Conservation (phyloP, 495 filamentous ascomycete genomes). For the Penicillium waksmanii region DNA sequence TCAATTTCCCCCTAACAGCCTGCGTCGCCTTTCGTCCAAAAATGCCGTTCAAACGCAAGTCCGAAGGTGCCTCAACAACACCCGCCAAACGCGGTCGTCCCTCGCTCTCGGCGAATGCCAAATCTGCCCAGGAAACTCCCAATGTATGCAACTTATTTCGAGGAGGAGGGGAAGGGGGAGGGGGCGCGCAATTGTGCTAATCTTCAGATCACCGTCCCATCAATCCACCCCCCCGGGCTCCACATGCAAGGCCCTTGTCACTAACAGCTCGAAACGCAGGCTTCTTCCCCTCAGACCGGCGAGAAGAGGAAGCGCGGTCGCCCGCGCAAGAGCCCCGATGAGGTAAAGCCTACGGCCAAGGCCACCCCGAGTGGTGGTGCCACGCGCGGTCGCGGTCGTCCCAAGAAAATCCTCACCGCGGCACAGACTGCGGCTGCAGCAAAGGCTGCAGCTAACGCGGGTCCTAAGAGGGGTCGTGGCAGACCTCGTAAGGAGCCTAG, state of each 20-base stretch:
- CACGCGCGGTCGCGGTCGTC: constrained; percentile 48
- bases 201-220: constrained; percentile 7
- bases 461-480: constrained; percentile 28
- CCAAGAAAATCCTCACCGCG: constrained; percentile 24
- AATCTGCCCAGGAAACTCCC: neutral
- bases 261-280: constrained; percentile 11
- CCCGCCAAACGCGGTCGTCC: constrained; percentile 26
- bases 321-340: constrained; percentile 41
- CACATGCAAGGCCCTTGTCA: constrained; percentile 1
- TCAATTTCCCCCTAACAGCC: neutral
- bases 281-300: constrained; percentile 30
- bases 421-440: constrained; percentile 14
- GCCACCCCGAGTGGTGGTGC: constrained; percentile 24
- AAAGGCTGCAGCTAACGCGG: constrained; percentile 5
- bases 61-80: constrained; percentile 22
- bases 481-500: constrained; percentile 36
- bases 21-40: neutral
- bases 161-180: neutral
- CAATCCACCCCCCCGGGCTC: constrained; percentile 14
- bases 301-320: constrained; percentile 46
- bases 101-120: neutral
- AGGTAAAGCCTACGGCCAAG: constrained; percentile 23
- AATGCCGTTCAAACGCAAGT: constrained; percentile 38
- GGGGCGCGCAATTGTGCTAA: constrained; percentile 5
- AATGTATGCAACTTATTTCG: neutral